Base-by-base conservation (phyloP, 805 yeast species). In the Torulaspora quercuum region DNA sequence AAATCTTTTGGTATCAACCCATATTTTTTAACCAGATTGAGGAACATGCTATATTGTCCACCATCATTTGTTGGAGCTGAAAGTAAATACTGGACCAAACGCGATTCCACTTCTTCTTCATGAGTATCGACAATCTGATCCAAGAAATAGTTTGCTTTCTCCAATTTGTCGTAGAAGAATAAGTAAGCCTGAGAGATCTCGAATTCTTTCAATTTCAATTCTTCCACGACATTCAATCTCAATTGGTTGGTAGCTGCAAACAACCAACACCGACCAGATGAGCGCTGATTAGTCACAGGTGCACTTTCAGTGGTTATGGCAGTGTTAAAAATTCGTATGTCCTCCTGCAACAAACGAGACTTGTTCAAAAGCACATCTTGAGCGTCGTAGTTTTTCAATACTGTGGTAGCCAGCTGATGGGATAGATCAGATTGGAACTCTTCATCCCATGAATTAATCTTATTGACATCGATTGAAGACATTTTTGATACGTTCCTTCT, bases 231-330 rank as follows among this genome's bases (percentile, higher is more conserved):
- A 36, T 70, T 71, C 34, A 80, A 57, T 50, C 95, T 72, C 52
- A 85, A 65, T 38, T 82, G 72, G 50, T 87, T 86, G 35, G 85
- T 76, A 1, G 90, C 74, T 7, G 95, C 95, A 61, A 86, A 86
- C 43, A 86, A 70, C 95, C 95, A 86, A 63, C 95, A 86, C 51
- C 95, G 68, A 19, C 95, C 95, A 14, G 86, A 76, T 7, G 76
- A 59, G 50, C 75, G 73, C 66, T 86, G 95, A 62, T 81, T 79
- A 37, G 82, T 79, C 11, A 82, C 71, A 16, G 89, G 88, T 1
- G 75, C 51, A 15, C 44, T 26, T 6, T 53, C 57, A 3, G 80
- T 82, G 49, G 75, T 78, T 13, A 57, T 45, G 11, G 61, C 53
- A 20, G 51, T 48, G 35, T 63, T 63, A 48, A 61, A 63, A 2